Evolutionary conservation across 1,284 basidiomycete species (phyloP), one percentile per base, ranked within the genome.

Genomic region (Ustilago nuda): DNA sequence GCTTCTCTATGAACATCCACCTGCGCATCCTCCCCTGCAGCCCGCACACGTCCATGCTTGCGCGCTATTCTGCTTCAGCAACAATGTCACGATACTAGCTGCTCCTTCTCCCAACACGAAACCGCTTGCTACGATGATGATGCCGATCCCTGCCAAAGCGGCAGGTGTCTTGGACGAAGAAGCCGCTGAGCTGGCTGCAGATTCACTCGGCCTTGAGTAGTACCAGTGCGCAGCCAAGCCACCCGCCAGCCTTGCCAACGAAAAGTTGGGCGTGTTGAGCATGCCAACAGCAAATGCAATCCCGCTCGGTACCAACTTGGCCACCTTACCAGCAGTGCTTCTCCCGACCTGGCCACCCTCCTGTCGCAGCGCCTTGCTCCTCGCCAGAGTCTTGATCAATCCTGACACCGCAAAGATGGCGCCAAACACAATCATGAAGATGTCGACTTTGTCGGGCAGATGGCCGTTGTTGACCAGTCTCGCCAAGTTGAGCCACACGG

Each of bases 21-120:
- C 92, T 88, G 84, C 89, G 87, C 87, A 92, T 91, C 84, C 94
- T 85, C 75, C 93, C 90, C 85, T 87, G 84, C 94, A 95, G 8
- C 94, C 94, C 89, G 90, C 92, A 86, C 95, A 98, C 79, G 92
- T 95, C 33, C 89, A 87, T 2, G 91, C 79, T 11, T 78, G 90
- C 8, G 93, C 87, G 0, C 94, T 94, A 48, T 89, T 89, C 46
- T 91, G 93, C 78, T 91, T 91, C 72, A 96, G 86, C 9, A 92
- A 84, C 56, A 98, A 88, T 8, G 92, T 91, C 35, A 95, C 87
- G 51, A 98, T 90, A 82, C 94, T 95, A 30, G 93, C 89, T 45
- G 97, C 91, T 2, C 95, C 88, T 75, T 98, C 95, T 33, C 95
- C 95, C 19, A 98, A 88, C 33, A 98, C 96, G 82, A 98, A 97